Conservation (phyloP, 768 basidiomycete species). For the Lactifluus subvellereus region DNA sequence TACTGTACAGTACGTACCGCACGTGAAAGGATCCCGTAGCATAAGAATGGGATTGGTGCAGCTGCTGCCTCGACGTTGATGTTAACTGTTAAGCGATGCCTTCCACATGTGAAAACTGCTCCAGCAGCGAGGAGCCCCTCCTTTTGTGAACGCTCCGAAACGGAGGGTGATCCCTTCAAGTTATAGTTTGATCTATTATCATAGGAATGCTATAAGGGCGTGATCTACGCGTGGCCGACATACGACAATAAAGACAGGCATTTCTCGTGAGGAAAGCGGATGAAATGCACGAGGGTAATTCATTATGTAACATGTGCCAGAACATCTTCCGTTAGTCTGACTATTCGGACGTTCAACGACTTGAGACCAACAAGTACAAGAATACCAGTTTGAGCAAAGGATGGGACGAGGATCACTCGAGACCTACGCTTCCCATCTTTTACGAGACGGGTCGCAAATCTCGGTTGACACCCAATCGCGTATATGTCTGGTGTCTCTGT, state of each 20-base stretch:
- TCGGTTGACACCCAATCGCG: constrained; percentile 85
- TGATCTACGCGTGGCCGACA: neutral
- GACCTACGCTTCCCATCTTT: constrained; percentile 32
- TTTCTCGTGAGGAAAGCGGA: neutral
- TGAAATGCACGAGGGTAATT: neutral
- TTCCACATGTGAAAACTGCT: neutral
- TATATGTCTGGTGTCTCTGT: constrained; percentile 85
- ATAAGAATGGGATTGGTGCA: no score
- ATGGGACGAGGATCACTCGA: constrained; percentile 23
- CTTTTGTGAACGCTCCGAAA: neutral
- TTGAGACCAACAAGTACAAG: constrained; percentile 23
- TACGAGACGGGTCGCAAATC: constrained; percentile 71
- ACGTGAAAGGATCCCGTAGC: no score
- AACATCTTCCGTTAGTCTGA: constrained; percentile 16
- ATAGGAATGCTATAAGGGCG: neutral
- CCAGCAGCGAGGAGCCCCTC: neutral
- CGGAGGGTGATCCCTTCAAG: neutral
- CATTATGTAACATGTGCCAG: neutral
- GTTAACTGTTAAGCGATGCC: neutral
- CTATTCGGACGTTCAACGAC: constrained; percentile 20
- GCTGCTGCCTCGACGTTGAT: neutral
- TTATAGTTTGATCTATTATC: neutral
- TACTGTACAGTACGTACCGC: no score
- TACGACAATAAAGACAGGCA: neutral
- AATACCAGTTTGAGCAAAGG: constrained; percentile 22